phyloP scores from a whole-genome alignment of 2,329 filamentous ascomycete species.

The Paracamarosporium sp. region DNA sequence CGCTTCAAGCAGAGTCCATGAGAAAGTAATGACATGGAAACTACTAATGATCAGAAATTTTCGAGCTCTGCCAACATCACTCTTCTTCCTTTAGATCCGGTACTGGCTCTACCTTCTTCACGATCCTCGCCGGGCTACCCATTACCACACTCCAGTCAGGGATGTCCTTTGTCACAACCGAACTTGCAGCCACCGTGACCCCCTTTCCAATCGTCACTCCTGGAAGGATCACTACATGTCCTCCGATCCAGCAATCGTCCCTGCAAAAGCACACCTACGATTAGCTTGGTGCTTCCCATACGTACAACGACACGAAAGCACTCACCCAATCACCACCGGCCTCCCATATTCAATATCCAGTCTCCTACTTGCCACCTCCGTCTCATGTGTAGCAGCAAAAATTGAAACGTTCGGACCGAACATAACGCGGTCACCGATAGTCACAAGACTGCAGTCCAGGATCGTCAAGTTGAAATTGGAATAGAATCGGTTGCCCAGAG shows the following conservation, averaged over 20 bases:
- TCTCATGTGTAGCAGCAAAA: conserved; percentile 61
- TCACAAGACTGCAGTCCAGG: conserved; percentile 60
- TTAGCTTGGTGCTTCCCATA: too few relatives aligned
- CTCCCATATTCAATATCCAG: conserved; percentile 59
- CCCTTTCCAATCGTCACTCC: conserved; percentile 52
- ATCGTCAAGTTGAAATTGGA: conserved; percentile 63
- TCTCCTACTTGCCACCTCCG: conserved; percentile 55
- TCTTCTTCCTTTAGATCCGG: conserved; percentile 1
- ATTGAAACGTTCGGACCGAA: conserved; percentile 61
- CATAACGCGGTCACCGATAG: conserved; percentile 60
- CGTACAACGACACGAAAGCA: too few relatives aligned
- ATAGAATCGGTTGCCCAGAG: conserved; percentile 68
- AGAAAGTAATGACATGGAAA: too few relatives aligned
- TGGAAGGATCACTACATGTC: conserved; percentile 41
- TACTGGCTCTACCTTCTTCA: background rate
- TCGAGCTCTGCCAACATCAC: background rate
- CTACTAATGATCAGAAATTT: too few relatives aligned
- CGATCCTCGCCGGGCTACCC: conserved; percentile 1
- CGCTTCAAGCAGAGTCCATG: too few relatives aligned
- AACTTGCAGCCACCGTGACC: conserved; percentile 49
- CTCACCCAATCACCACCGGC: conserved; percentile 41
- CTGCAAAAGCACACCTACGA: background rate
- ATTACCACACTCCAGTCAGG: conserved; percentile 21
- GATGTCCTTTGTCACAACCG: conserved; percentile 50
- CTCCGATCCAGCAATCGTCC: conserved; percentile 20